Evolutionary conservation across 768 basidiomycete genomes (phyloP).

Genomic region (Mycena floridula): DNA sequence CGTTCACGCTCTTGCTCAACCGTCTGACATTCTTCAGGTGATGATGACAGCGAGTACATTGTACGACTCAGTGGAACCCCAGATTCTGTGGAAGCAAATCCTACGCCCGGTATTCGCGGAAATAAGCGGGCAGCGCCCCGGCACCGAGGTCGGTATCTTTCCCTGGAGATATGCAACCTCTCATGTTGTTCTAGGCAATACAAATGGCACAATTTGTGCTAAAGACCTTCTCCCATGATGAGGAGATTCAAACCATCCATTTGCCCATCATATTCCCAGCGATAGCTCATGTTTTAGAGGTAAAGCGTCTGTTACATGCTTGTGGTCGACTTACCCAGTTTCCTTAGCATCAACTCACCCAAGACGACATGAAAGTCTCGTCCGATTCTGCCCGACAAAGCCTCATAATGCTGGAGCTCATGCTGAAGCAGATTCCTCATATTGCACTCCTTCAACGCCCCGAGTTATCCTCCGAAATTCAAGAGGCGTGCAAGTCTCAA

Average conservation of each 20-base stretch:
- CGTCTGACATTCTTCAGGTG: slow-evolving; percentile 34
- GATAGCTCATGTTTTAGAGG: slow-evolving; percentile 58
- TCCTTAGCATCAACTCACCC: slow-evolving; percentile 29
- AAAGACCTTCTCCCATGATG: slow-evolving; percentile 75
- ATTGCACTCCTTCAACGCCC: slow-evolving; percentile 46
- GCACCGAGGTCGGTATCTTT: slow-evolving; percentile 40
- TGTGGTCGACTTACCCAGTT: slow-evolving; percentile 2
- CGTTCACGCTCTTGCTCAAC: neutral
- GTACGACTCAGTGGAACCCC: slow-evolving; percentile 91
- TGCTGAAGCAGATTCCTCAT: slow-evolving; percentile 45
- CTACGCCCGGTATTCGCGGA: slow-evolving; percentile 51
- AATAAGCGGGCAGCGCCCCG: slow-evolving; percentile 34
- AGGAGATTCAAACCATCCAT: slow-evolving; percentile 78
- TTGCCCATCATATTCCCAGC: slow-evolving; percentile 74
- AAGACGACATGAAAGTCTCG: slow-evolving; percentile 26
- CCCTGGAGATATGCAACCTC: neutral
- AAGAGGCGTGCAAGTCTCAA: slow-evolving; percentile 22
- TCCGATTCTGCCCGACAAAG: slow-evolving; percentile 32
- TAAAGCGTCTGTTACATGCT: slow-evolving; percentile 25
- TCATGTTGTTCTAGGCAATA: slow-evolving; percentile 42
- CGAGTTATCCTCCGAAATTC: slow-evolving; percentile 31
- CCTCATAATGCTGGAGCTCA: slow-evolving; percentile 46
- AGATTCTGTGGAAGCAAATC: slow-evolving; percentile 78
- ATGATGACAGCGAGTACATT: slow-evolving; percentile 81
- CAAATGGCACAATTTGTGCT: slow-evolving; percentile 69